phyloP scores from a whole-genome alignment of 257 asterid genomes.

The Solanum corneliomulleri region DNA sequence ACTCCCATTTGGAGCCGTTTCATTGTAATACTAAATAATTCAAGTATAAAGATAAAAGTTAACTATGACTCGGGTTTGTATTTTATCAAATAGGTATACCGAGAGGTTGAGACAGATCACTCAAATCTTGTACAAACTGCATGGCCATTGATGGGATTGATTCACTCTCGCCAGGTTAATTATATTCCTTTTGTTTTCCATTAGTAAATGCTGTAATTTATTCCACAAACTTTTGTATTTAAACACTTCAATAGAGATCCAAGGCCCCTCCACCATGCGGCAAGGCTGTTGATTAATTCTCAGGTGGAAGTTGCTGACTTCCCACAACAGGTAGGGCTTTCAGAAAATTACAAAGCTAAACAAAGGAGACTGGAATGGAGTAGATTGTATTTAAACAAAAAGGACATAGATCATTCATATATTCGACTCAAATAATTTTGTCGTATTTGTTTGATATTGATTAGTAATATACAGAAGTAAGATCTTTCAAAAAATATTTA shows the following conservation, averaged over 20 bases:
- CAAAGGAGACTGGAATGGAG: not conserved
- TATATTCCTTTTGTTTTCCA: not conserved
- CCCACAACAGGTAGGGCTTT: constrained; percentile 52
- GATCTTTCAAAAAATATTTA: not conserved
- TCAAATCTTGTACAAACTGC: constrained; percentile 78
- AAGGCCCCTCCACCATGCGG: constrained; percentile 56
- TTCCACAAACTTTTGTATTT: not conserved
- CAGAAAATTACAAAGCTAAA: not conserved
- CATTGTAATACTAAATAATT: not conserved
- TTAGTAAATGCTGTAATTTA: not conserved
- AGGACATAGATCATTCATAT: not conserved
- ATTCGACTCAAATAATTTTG: not conserved
- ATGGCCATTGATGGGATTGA: constrained; percentile 76
- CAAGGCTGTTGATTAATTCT: constrained; percentile 62
- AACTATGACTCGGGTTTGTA: not conserved
- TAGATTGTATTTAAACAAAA: not conserved
- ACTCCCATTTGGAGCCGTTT: not conserved
- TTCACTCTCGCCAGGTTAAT: constrained; percentile 61
- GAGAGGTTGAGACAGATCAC: constrained; percentile 39
- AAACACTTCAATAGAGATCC: constrained; percentile 38
- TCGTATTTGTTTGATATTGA: not conserved
- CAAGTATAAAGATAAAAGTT: too few relatives aligned
- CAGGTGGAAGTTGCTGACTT: constrained; percentile 74
- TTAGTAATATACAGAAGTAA: not conserved
- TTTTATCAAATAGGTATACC: constrained; percentile 33